A percentile compares a stretch with the other conserved stretches of the same genome.
phyloP scores from a whole-genome alignment of 2,329 filamentous ascomycete genomes.

The Neurospora sp. region DNA sequence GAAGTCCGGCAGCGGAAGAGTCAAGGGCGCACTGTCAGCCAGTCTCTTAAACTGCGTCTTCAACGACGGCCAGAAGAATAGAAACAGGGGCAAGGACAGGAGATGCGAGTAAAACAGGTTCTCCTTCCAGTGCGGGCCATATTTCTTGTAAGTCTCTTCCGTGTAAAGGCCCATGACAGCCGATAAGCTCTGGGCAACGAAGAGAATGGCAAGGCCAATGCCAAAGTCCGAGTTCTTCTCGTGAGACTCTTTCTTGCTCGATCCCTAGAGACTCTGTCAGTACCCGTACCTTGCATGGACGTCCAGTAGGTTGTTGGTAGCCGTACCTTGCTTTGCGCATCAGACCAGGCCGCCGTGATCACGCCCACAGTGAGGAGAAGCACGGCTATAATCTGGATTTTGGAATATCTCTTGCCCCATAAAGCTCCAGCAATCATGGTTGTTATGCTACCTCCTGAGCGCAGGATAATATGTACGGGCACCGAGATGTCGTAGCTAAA shows the following conservation, averaged over 20 bases:
- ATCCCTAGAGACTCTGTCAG: conserved; percentile 21
- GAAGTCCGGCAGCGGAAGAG: conserved; percentile 27
- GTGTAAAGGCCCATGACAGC: conserved; percentile 94
- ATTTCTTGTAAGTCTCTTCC: conserved; percentile 75
- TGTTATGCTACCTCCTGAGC: conserved; percentile 90
- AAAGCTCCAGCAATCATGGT: conserved; percentile 87
- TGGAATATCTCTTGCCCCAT: conserved; percentile 76
- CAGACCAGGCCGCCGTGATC: conserved; percentile 78
- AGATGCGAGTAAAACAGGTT: conserved; percentile 89
- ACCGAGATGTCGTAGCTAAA: conserved; percentile 97
- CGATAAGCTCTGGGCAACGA: conserved; percentile 79
- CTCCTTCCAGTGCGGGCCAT: conserved; percentile 88
- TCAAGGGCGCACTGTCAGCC: conserved; percentile 51
- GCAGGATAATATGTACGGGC: conserved; percentile 90
- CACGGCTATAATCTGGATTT: conserved; percentile 72
- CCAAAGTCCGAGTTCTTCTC: conserved; percentile 35
- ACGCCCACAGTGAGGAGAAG: conserved; percentile 77
- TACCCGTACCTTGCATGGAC: background rate
- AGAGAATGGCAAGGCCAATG: conserved; percentile 70
- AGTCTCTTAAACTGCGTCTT: conserved; percentile 53
- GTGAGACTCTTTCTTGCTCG: conserved; percentile 16
- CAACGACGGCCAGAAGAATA: conserved; percentile 60
- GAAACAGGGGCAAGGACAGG: conserved; percentile 65
- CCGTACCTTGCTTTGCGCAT: conserved; percentile 70
- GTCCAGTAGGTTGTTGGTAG: background rate